These are phyloP conservation scores for Balakata baccata DNA, from an alignment of 345 rosid genomes.

Conservation along the genomic window DNA sequence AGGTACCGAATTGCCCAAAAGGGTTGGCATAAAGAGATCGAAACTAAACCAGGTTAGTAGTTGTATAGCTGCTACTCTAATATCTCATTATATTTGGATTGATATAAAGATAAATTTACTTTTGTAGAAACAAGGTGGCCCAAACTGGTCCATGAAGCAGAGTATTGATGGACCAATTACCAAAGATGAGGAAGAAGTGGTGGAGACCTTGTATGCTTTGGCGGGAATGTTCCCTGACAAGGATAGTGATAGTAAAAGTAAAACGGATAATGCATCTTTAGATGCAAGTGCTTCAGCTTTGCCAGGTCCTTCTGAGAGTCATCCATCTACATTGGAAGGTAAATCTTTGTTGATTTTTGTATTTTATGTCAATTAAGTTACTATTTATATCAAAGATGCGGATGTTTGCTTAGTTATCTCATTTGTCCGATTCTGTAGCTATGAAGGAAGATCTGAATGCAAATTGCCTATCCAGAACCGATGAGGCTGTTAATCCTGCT, in stretches of 20 bases:
- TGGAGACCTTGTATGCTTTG: conserved; percentile 72
- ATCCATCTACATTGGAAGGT: conserved; percentile 24
- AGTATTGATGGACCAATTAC: conserved; percentile 46
- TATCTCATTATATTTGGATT: conserved; percentile 3
- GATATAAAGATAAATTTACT: conserved; percentile 3
- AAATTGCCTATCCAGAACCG: conserved; percentile 18
- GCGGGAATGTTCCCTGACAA: conserved; percentile 64
- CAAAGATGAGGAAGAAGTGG: conserved; percentile 96
- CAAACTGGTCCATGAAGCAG: conserved; percentile 17
- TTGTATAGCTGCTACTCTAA: conserved; percentile 20
- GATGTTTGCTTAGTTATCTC: background rate
- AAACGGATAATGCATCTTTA: conserved; percentile 17
- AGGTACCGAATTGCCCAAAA: conserved; percentile 37
- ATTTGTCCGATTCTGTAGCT: conserved; percentile 24
- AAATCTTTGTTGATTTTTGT: background rate
- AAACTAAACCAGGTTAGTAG: conserved; percentile 51
- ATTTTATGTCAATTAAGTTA: background rate
- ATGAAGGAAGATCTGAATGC: conserved; percentile 30
- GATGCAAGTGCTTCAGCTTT: conserved; percentile 29
- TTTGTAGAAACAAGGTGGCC: conserved; percentile 22
- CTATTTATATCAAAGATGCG: background rate
- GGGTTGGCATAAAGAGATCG: conserved; percentile 40
- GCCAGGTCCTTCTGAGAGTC: conserved; percentile 27
- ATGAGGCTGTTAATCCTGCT: conserved; percentile 24
- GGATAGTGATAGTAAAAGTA: conserved; percentile 24